phyloP scores from a whole-genome alignment of 805 yeast species.

The Blastobotrys attinorum region DNA sequence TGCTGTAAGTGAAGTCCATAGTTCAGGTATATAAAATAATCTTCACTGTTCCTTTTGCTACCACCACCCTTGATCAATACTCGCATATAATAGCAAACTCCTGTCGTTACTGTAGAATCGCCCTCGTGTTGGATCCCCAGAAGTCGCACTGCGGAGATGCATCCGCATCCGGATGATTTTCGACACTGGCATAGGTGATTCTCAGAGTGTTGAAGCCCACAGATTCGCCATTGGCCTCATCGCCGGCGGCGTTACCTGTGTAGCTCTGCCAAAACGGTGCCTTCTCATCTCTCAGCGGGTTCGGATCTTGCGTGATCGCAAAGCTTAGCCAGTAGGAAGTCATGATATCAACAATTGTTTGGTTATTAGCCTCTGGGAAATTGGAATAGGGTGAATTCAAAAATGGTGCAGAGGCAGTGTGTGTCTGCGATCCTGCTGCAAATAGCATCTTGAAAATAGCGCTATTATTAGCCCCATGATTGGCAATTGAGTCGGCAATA shows the following conservation, averaged over 20 bases:
- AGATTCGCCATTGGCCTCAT: not conserved
- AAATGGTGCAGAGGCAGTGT: not conserved
- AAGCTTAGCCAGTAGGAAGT: conserved; percentile 1
- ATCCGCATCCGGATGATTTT: not conserved
- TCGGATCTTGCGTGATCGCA: not conserved
- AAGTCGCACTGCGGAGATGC: not conserved
- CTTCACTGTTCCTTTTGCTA: too few species aligned
- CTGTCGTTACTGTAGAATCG: conserved; percentile 1
- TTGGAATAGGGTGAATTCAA: not conserved
- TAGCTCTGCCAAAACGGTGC: not conserved
- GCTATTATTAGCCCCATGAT: not conserved
- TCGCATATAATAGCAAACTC: too few species aligned
- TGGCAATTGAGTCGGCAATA: conserved; percentile 8
- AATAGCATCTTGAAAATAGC: not conserved
- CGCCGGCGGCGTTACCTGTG: not conserved
- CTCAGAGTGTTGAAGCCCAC: not conserved
- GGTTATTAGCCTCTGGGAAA: not conserved
- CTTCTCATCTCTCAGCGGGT: not conserved
- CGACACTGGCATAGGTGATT: not conserved
- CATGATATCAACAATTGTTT: not conserved
- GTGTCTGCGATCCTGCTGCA: not conserved
- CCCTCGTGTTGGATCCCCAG: not conserved
- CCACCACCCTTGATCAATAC: too few species aligned
- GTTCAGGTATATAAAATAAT: too few species aligned
- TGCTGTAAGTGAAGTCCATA: too few species aligned